phyloP scores from a whole-genome alignment of 345 rosid species.

The Boechera divaricarpa region DNA sequence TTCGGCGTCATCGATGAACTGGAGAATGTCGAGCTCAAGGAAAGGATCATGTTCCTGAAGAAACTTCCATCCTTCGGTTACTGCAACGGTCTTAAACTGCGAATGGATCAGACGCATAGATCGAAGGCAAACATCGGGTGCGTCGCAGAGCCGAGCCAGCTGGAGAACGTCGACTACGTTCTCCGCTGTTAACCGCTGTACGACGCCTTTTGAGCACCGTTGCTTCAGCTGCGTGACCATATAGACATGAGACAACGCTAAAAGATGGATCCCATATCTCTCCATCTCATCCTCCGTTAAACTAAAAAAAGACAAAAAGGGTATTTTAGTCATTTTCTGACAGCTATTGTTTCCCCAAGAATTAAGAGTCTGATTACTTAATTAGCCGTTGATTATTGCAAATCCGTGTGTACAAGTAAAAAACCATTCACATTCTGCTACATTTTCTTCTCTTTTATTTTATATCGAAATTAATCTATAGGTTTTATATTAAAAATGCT shows the following conservation, averaged over 20 bases:
- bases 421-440: not conserved
- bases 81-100: constrained; percentile 61
- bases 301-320: constrained; percentile 44
- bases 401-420: not conserved
- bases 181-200: constrained; percentile 58
- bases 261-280: constrained; percentile 72
- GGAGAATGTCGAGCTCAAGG: constrained; percentile 81
- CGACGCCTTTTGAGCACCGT: constrained; percentile 56
- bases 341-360: not conserved
- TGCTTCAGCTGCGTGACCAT: constrained; percentile 71
- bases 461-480: no score
- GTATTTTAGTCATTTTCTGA: constrained; percentile 14
- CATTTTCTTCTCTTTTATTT: no score
- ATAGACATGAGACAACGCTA: constrained; percentile 82
- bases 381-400: constrained; percentile 28
- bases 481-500: no score
- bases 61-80: constrained; percentile 84
- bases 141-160: constrained; percentile 78
- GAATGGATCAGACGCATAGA: constrained; percentile 60
- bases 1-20: constrained; percentile 76
- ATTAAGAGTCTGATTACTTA: not conserved
- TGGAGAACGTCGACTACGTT: constrained; percentile 83
- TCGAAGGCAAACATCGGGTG: constrained; percentile 69
- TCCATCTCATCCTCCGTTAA: constrained; percentile 66
- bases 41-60: constrained; percentile 73